phyloP scores from a whole-genome alignment of 2,329 filamentous ascomycete species.

The Dothideomycetes sp. region DNA sequence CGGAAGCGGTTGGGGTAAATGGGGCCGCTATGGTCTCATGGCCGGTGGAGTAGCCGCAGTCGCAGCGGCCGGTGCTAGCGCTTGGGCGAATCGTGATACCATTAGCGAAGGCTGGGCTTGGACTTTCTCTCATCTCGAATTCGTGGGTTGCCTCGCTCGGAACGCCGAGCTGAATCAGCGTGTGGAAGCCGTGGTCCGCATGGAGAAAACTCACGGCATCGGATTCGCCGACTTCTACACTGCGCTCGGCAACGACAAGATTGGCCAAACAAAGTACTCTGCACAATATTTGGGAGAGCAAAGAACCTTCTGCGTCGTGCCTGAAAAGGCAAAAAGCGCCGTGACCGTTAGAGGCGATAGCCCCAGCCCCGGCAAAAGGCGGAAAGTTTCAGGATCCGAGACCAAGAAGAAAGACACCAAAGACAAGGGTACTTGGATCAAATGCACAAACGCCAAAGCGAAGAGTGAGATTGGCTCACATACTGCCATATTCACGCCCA shows the following conservation, averaged over 20 bases:
- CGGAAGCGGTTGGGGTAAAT: constrained; percentile 53
- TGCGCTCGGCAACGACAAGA: constrained; percentile 56
- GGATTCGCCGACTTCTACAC: constrained; percentile 85
- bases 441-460: constrained; percentile 68
- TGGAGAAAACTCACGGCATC: constrained; percentile 55
- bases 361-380: constrained; percentile 11
- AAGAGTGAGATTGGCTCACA: constrained; percentile 73
- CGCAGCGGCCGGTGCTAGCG: constrained; percentile 71
- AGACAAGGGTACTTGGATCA: constrained; percentile 48
- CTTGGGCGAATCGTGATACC: constrained; percentile 75
- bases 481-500: constrained; percentile 65
- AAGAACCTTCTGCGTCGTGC: constrained; percentile 82
- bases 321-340: constrained; percentile 36
- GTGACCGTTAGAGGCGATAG: constrained; percentile 7
- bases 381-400: constrained; percentile 11
- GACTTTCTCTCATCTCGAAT: constrained; percentile 85
- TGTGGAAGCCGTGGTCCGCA: constrained; percentile 53
- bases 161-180: constrained; percentile 70
- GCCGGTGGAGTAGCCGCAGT: constrained; percentile 73
- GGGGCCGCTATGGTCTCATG: constrained; percentile 76
- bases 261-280: constrained; percentile 36
- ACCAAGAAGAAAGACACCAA: constrained; percentile 18
- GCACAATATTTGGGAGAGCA: constrained; percentile 55
- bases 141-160: constrained; percentile 81
- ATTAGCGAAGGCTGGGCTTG: constrained; percentile 67